Evolutionary conservation across 2,329 filamentous ascomycete species (phyloP), one percentile per base, ranked within the genome.

Genomic region (Biscogniauxia mediterranea): DNA sequence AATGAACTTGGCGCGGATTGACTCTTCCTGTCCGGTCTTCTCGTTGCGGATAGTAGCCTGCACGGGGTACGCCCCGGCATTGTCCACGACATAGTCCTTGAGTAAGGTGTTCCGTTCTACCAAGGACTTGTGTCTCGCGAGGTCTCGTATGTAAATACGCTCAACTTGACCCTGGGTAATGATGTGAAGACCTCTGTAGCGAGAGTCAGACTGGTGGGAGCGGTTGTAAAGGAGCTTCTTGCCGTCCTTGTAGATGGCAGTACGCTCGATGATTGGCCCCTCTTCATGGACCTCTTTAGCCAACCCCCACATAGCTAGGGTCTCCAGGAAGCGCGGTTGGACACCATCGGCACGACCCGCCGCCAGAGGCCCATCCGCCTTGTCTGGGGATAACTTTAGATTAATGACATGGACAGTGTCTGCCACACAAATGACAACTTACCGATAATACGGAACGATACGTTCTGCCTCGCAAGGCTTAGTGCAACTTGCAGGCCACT

Each of bases 141-240:
- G 61, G 58, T 77, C 75, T 6, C 75, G 69, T 21, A 77, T 68
- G 55, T 71, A 77, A 38, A 77, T 74, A 13, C 70, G 63, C 62
- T 77, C 75, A 8, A 77, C 55, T 58, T 76, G 75, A 1, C 74
- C 71, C 54, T 78, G 74, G 0, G 75, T 75, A 56, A 76, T 73
- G 59, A 76, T 67, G 57, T 76, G 72, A 3, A 75, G 53, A 13
- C 75, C 74, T 23, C 71, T 70, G 57, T 75, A 75, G 5, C 72
- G 67, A 13, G 74, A 75, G 62, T 76, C 74, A 3, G 67, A 75
- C 55, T 74, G 71, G 54, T 69, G 69, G 5, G 67, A 68, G 9
- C 64, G 68, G 19, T 58, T 63, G 58, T 68, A 70, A 6, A 71
- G 42, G 49, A 76, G 55, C 56, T 69, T 70, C 52, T 69, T 57